Conservation (phyloP, 2,329 filamentous ascomycete species). For the Alternaria angustiovoidea region DNA sequence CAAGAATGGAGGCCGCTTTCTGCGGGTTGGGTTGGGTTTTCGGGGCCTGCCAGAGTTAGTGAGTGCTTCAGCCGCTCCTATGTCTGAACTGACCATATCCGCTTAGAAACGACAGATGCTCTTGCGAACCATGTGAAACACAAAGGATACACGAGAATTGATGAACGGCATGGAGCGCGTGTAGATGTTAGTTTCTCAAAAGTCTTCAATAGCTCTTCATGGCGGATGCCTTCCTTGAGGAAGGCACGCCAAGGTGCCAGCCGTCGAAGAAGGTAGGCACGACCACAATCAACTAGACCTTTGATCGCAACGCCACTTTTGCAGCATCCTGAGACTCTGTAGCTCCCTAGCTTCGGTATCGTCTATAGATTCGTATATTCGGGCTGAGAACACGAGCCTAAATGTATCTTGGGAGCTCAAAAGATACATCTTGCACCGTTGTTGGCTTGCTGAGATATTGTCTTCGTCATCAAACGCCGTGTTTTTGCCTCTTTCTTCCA, state of each 20-base stretch:
- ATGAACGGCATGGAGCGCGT: neutral
- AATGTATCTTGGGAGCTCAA: neutral
- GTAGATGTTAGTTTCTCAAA: neutral
- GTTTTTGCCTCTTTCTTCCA: neutral
- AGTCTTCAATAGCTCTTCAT: neutral
- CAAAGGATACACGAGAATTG: neutral
- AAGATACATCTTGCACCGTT: neutral
- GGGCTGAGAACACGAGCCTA: too few relatives aligned
- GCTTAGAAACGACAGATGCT: neutral
- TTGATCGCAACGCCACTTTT: constrained; percentile 1
- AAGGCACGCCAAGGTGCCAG: constrained; percentile 1
- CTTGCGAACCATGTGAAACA: neutral
- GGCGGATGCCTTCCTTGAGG: neutral
- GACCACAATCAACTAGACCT: neutral
- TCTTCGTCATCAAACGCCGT: neutral
- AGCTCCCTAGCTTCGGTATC: neutral
- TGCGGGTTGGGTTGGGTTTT: constrained; percentile 65
- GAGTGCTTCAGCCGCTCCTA: neutral
- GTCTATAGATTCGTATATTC: neutral
- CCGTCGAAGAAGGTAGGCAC: constrained; percentile 3
- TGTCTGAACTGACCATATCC: constrained; percentile 20
- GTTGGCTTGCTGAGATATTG: neutral
- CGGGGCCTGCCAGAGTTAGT: constrained; percentile 53
- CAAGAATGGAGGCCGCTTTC: constrained; percentile 66
- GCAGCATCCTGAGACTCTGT: neutral